Percentiles rank a stretch among this genome's conserved stretches.
These are phyloP conservation scores for Funneliformis geosporum DNA, from an alignment of 192 early-diverging fungal species.

Conservation along the genomic window DNA sequence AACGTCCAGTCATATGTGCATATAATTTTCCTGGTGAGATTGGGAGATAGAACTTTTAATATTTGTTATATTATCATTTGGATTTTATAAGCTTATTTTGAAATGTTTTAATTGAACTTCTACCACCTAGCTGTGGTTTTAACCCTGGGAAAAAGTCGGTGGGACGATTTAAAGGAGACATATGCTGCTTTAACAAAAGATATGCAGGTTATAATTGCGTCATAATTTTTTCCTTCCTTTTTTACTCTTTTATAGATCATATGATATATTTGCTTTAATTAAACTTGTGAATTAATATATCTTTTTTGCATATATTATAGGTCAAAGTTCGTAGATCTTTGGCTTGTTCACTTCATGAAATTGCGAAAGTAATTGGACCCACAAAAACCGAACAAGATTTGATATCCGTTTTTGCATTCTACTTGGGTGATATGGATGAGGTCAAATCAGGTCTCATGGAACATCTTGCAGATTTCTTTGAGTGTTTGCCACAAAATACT, in stretches of 20 bases:
- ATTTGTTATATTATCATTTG: not conserved
- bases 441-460: conserved; percentile 72
- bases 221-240: not conserved
- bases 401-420: conserved; percentile 54
- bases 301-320: conserved; percentile 39
- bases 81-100: not conserved
- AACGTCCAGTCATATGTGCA: conserved; percentile 56
- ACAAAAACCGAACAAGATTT: conserved; percentile 55
- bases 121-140: conserved; percentile 50
- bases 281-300: conserved; percentile 35
- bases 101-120: not conserved
- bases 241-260: not conserved
- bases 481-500: conserved; percentile 58
- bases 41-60: not conserved
- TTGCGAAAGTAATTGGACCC: conserved; percentile 57
- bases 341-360: conserved; percentile 63
- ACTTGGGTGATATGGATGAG: conserved; percentile 57
- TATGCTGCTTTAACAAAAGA: conserved; percentile 48
- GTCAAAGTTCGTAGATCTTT: conserved; percentile 57
- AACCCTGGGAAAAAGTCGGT: conserved; percentile 55
- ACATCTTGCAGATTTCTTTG: conserved; percentile 65
- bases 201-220: conserved; percentile 16
- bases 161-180: conserved; percentile 59
- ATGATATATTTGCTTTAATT: not conserved
- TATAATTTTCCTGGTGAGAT: conserved; percentile 56